A percentile compares a stretch with the other conserved stretches of the same genome.
These are phyloP conservation scores for Wickerhamomyces chaumierensis DNA, from an alignment of 805 yeast genomes.

Conservation along the genomic window DNA sequence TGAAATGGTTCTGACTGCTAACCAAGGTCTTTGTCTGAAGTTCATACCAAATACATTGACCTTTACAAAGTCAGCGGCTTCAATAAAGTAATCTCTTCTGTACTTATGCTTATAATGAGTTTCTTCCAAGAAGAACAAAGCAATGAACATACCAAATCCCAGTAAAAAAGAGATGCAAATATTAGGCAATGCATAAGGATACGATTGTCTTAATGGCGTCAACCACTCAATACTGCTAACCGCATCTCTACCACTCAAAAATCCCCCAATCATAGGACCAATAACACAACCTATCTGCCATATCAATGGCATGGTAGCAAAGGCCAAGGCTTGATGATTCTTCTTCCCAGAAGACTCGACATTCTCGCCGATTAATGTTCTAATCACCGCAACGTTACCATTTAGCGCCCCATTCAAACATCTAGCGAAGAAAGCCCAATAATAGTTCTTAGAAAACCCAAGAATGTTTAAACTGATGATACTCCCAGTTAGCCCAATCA, in stretches of 20 bases:
- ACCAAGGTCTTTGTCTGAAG: constrained; percentile 21
- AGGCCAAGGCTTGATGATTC: constrained; percentile 51
- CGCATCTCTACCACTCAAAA: constrained; percentile 28
- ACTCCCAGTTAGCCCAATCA: constrained; percentile 43
- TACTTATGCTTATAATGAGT: constrained; percentile 31
- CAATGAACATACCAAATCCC: constrained; percentile 24
- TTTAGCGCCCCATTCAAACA: constrained; percentile 44
- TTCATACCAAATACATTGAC: constrained; percentile 9
- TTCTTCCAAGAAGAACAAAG: constrained; percentile 40
- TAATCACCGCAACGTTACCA: constrained; percentile 54
- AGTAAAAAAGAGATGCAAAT: constrained; percentile 31
- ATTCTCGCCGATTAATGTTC: constrained; percentile 53
- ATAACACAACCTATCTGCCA: constrained; percentile 51
- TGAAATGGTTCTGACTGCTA: constrained; percentile 9
- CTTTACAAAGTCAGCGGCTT: constrained; percentile 28
- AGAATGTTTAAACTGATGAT: constrained; percentile 33
- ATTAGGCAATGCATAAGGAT: constrained; percentile 45
- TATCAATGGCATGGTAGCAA: constrained; percentile 47
- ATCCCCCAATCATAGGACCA: constrained; percentile 52
- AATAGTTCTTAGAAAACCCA: constrained; percentile 43
- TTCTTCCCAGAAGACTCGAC: constrained; percentile 33
- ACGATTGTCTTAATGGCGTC: constrained; percentile 21
- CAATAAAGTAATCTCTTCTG: constrained; percentile 33
- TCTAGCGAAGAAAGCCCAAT: constrained; percentile 42
- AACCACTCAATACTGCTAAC: constrained; percentile 11